Evolutionary conservation across 2,329 filamentous ascomycete genomes (phyloP).

Genomic region (Pseudogymnoascus sp.): DNA sequence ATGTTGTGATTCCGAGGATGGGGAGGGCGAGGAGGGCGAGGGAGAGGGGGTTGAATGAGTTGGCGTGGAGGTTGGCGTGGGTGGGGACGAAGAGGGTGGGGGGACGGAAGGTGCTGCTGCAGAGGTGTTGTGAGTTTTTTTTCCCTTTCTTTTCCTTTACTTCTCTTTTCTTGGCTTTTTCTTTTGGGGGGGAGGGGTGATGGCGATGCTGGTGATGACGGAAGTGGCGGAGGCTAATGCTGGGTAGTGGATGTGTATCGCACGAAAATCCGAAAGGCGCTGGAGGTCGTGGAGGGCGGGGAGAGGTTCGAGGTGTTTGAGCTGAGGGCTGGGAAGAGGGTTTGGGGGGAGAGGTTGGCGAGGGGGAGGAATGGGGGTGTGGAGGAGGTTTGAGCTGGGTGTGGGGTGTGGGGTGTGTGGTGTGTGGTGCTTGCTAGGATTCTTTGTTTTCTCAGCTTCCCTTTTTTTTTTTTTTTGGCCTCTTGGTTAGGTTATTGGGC

Average conservation of each 20-base stretch:
- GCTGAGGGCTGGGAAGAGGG: background rate
- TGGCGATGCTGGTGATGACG: background rate
- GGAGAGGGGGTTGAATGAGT: background rate
- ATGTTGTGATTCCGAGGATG: background rate
- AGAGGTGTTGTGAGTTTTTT: background rate
- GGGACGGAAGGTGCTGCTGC: background rate
- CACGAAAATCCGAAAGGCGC: background rate
- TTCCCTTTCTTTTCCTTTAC: background rate
- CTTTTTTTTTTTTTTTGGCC: background rate
- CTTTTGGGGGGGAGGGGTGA: background rate
- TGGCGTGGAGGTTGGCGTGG: constrained; percentile 1
- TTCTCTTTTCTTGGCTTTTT: background rate
- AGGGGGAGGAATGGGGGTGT: background rate
- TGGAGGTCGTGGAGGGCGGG: background rate
- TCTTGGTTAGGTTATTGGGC: background rate
- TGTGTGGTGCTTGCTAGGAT: no score
- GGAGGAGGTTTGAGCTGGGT: background rate
- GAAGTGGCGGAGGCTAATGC: background rate
- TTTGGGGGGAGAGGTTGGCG: background rate
- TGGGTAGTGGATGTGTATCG: background rate
- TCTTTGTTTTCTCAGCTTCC: background rate
- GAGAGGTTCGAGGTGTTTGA: background rate
- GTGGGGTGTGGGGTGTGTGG: no score
- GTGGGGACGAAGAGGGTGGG: background rate
- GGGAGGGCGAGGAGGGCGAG: background rate